Percentiles rank a stretch among this genome's conserved stretches.
phyloP scores from a whole-genome alignment of 495 filamentous ascomycete species.

The Parachaetomium inaequale region DNA sequence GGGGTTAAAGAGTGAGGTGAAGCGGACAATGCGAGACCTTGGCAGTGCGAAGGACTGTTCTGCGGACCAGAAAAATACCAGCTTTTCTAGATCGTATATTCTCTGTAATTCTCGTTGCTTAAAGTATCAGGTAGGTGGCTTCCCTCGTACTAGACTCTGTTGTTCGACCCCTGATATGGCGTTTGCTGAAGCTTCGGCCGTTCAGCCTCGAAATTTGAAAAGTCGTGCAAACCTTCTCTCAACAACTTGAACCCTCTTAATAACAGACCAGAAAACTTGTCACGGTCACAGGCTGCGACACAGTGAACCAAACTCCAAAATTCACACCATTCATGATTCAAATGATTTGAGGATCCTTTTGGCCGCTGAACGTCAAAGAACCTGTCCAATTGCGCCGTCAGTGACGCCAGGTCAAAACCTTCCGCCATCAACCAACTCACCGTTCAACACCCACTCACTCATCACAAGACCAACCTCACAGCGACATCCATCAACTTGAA shows the following conservation, averaged over 20 bases:
- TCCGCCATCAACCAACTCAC: not conserved
- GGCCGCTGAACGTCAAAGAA: not conserved
- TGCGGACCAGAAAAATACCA: not conserved
- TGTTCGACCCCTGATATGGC: too few relatives aligned
- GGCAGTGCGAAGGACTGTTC: too few relatives aligned
- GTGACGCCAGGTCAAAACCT: not conserved
- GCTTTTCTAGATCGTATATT: not conserved
- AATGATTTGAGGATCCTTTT: not conserved
- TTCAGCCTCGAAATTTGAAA: not conserved
- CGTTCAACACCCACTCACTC: not conserved
- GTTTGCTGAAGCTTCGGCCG: not conserved
- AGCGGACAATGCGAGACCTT: not conserved
- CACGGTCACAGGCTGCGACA: not conserved
- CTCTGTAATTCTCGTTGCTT: not conserved
- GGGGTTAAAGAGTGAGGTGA: not conserved
- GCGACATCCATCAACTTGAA: not conserved
- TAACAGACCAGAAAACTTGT: not conserved
- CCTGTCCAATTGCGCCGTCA: not conserved
- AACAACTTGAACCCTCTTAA: not conserved
- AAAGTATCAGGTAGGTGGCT: not conserved
- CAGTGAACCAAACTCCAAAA: not conserved
- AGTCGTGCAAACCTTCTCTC: not conserved
- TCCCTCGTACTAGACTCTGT: too few relatives aligned
- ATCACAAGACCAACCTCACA: not conserved
- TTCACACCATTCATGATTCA: not conserved